These are phyloP conservation scores for Aspergillus sp. DNA, from an alignment of 2,329 filamentous ascomycete species.

Conservation along the genomic window DNA sequence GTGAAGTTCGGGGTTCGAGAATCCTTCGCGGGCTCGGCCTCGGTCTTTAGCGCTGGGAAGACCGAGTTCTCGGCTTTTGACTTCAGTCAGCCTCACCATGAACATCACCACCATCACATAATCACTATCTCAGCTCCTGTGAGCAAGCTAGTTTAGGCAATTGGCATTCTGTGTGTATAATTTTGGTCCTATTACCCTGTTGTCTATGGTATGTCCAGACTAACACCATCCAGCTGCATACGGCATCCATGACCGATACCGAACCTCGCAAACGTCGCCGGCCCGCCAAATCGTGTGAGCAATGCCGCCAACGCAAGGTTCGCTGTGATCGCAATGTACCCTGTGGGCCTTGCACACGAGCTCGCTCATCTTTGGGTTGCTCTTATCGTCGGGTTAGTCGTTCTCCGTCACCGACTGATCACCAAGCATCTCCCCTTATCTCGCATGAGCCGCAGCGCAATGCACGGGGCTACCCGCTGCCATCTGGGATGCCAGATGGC, in stretches of 20 bases:
- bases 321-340: constrained; percentile 32
- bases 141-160: not conserved
- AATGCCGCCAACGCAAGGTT: constrained; percentile 34
- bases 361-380: constrained; percentile 25
- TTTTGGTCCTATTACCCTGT: no score
- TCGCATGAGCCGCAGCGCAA: constrained; percentile 4
- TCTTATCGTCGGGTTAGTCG: constrained; percentile 22
- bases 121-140: not conserved
- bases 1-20: not conserved
- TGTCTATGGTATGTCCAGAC: not conserved
- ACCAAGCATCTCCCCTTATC: constrained; percentile 8
- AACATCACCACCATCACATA: not conserved
- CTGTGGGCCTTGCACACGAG: constrained; percentile 30
- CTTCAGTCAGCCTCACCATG: not conserved
- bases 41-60: not conserved
- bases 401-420: not conserved
- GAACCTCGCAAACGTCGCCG: constrained; percentile 31
- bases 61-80: not conserved
- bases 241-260: constrained; percentile 3
- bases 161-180: not conserved
- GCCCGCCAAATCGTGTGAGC: constrained; percentile 30
- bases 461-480: not conserved
- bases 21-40: not conserved
- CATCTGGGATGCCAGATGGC: not conserved
- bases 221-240: not conserved